Conservation (phyloP, 345 rosid species). For the Geranium brycei region DNA sequence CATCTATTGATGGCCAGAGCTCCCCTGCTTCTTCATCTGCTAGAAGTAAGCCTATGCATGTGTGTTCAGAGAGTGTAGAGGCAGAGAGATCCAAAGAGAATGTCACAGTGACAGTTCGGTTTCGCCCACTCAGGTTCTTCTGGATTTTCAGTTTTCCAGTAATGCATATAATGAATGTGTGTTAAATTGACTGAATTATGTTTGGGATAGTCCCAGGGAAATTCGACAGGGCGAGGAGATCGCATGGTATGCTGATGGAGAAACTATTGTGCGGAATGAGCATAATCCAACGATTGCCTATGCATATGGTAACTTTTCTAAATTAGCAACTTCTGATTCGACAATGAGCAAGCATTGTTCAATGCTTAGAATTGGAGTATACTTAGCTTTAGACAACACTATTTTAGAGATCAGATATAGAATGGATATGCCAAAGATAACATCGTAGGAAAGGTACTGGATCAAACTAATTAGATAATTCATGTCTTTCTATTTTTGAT, state of each 20-base stretch:
- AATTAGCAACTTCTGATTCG: constrained; percentile 1
- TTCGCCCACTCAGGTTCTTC: constrained; percentile 81
- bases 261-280: constrained; percentile 79
- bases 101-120: constrained; percentile 89
- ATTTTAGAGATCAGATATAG: neutral
- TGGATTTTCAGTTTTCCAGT: constrained; percentile 7
- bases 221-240: constrained; percentile 96
- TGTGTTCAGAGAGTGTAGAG: constrained; percentile 39
- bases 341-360: neutral
- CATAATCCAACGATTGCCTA: constrained; percentile 78
- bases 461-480: neutral
- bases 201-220: constrained; percentile 68
- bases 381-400: neutral
- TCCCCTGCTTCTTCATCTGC: constrained; percentile 95
- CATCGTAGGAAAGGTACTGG: neutral
- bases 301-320: constrained; percentile 66
- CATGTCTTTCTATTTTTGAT: neutral
- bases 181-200: constrained; percentile 15
- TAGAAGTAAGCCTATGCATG: constrained; percentile 67
- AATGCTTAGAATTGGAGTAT: neutral
- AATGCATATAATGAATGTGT: neutral
- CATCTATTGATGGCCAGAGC: constrained; percentile 76
- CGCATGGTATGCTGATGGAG: constrained; percentile 99
- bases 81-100: constrained; percentile 67
- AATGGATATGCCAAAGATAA: neutral